Evolutionary conservation across 257 asterid genomes (phyloP).

Genomic region (Jacaranda mimosifolia): DNA sequence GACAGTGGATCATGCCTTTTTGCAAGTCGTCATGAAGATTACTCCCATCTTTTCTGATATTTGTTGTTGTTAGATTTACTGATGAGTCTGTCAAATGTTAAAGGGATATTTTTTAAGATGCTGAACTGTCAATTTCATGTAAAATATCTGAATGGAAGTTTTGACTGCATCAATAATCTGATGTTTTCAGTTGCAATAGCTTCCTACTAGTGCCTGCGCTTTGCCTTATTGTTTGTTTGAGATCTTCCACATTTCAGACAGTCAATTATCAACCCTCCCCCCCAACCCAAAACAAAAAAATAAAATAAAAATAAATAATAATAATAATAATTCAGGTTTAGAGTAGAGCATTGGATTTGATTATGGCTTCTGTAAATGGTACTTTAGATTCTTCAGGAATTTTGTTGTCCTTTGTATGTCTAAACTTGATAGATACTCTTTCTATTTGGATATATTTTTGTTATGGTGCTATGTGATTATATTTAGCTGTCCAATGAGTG

Average conservation of each 20-base stretch:
- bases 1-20: conserved; percentile 12
- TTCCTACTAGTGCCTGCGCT: conserved; percentile 25
- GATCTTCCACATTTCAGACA: conserved; percentile 4
- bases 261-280: conserved; percentile 5
- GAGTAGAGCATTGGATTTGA: background rate
- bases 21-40: conserved; percentile 14
- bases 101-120: conserved; percentile 20
- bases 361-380: conserved; percentile 5
- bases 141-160: conserved; percentile 7
- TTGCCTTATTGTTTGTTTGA: background rate
- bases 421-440: conserved; percentile 15
- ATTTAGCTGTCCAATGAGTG: conserved; percentile 23
- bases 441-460: conserved; percentile 27
- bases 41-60: conserved; percentile 19
- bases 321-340: conserved; percentile 8
- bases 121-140: background rate
- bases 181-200: conserved; percentile 12
- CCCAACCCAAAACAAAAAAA: no score
- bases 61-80: conserved; percentile 6
- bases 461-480: conserved; percentile 27
- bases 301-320: background rate
- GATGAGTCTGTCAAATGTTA: background rate
- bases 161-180: conserved; percentile 2
- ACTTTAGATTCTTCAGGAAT: conserved; percentile 23
- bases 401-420: conserved; percentile 4